Evolutionary conservation across 2,329 filamentous ascomycete species (phyloP), one percentile per base, ranked within the genome.

Genomic region (Neocatenulostroma microsporum): DNA sequence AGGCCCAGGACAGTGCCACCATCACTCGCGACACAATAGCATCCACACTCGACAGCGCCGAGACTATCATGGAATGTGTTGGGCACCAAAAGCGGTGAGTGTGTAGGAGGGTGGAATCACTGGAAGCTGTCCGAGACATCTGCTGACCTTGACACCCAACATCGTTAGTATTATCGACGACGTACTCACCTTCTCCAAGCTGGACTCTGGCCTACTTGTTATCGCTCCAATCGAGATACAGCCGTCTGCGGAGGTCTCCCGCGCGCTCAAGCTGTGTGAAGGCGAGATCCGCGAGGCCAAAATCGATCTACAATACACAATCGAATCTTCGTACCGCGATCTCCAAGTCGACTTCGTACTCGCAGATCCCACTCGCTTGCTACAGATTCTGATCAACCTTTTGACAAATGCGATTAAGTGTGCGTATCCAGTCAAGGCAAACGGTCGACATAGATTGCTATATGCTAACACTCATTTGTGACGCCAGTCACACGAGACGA

Each of bases 81-180:
- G 58, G 63, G 18, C 67, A 70, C 38, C 66, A 69, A 39, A 68
- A 67, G 42, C 54, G 64, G 14, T 68, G 69, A 24, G 65, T 69
- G n/a, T n/a, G n/a, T n/a, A n/a, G n/a, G n/a, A n/a, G n/a, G n/a
- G n/a, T n/a, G n/a, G n/a, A n/a, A n/a, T n/a, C n/a, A n/a, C n/a
- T n/a, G n/a, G n/a, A n/a, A n/a, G n/a, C n/a, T n/a, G n/a, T n/a
- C n/a, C n/a, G n/a, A n/a, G n/a, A n/a, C n/a, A n/a, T n/a, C n/a
- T n/a, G n/a, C n/a, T n/a, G n/a, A n/a, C n/a, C n/a, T n/a, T n/a
- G n/a, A n/a, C n/a, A n/a, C n/a, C n/a, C n/a, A n/a, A n/a, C n/a
- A n/a, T n/a, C n/a, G n/a, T n/a, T n/a, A n/a, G n/a, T n/a, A n/a
- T n/a, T n/a, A n/a, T n/a, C 9, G 66, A 70, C 42, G 67, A 70